Conservation (phyloP, 345 rosid species). For the Syzygium aromaticum region DNA sequence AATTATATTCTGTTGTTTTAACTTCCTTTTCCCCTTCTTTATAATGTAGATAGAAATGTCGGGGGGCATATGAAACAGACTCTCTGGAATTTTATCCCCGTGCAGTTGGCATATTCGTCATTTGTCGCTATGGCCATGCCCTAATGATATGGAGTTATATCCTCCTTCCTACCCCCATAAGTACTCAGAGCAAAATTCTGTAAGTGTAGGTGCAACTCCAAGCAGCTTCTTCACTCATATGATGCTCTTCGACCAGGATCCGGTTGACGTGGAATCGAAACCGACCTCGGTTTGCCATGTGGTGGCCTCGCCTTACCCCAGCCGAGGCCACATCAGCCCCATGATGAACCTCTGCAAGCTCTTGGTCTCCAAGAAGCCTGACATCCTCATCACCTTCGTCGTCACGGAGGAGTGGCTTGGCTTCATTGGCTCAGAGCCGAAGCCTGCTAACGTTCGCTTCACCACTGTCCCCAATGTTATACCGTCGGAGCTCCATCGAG, state of each 20-base stretch:
- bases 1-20: background rate
- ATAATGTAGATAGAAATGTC: background rate
- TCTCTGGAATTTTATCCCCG: background rate
- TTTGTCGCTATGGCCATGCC: background rate
- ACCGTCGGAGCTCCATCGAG: slow-evolving; percentile 31
- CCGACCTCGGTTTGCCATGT: slow-evolving; percentile 13
- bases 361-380: background rate
- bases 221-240: background rate
- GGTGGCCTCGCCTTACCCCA: slow-evolving; percentile 56
- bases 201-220: background rate
- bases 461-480: slow-evolving; percentile 34
- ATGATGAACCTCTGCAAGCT: slow-evolving; percentile 54
- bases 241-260: background rate
- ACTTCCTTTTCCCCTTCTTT: background rate
- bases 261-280: background rate
- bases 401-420: slow-evolving; percentile 68
- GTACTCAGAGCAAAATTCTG: background rate
- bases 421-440: slow-evolving; percentile 24
- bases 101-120: background rate
- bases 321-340: slow-evolving; percentile 63
- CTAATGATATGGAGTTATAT: background rate
- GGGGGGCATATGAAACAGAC: background rate
- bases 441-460: slow-evolving; percentile 24
- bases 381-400: slow-evolving; percentile 38
- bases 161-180: background rate